Evolutionary conservation across 1,139 yeast genomes (phyloP), one percentile per base, ranked within the genome.

Genomic region (Debaryomyces nepalensis): DNA sequence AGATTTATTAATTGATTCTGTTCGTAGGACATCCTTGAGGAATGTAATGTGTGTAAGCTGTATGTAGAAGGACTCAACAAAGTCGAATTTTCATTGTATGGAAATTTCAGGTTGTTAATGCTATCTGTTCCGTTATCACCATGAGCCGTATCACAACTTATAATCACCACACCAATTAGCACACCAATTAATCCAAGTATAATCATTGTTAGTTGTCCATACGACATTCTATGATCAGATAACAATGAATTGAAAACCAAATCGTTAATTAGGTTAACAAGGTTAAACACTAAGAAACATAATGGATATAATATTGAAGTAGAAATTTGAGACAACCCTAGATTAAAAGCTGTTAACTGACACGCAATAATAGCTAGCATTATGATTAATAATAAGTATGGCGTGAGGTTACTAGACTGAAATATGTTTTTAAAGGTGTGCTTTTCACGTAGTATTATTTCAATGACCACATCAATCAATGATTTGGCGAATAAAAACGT

Each of bases 401-500:
- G 75, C 23, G 59, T 60, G 42, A 60, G 43, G 39, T 61, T 60
- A 26, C 50, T 45, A 2, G 63, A 49, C 5, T 61, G 53, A 26
- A 58, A 49, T 15, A 63, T 50, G 26, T 47, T 48, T 15, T 47
- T 48, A 45, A 59, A 43, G 18, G 54, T 55, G 26, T 58, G 66
- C 48, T 47, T 55, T 5, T 64, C 59, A 41, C 66, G 66, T 12
- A 73, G 33, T 11, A 82, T 63, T 1, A 79, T 70, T 36, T 68
- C 73, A 2, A 81, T 58, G 4, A 84, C 61, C 14, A 86, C 79
- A 54, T 88, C 96, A 11, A 89, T 86, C 0, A 88, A 77, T 1
- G 91, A 81, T 61, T 90, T 90, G 21, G 97, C 96, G 66, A 88
- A 77, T 40, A 90, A 71, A 43, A 90, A 75, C 0, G 96, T 87